phyloP scores from a whole-genome alignment of 2,329 filamentous ascomycete genomes.

The Diaporthe vexans region DNA sequence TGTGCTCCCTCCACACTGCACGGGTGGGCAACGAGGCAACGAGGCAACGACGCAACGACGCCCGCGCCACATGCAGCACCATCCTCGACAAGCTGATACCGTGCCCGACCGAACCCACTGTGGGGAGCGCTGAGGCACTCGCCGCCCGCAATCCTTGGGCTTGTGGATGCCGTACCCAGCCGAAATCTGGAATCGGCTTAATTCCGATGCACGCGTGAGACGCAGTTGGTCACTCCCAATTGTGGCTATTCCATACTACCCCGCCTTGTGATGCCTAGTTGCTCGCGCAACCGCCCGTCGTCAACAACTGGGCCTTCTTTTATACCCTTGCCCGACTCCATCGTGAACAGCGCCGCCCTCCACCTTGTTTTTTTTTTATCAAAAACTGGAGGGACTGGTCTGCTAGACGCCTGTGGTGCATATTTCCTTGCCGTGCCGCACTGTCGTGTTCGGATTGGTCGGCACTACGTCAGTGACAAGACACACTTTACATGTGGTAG shows the following conservation, averaged over 20 bases:
- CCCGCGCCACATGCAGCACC: conserved; percentile 12
- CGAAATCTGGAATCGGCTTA: conserved; percentile 29
- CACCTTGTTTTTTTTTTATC: not conserved
- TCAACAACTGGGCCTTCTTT: conserved; percentile 17
- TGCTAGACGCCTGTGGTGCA: conserved; percentile 4
- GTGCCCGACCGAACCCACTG: conserved; percentile 15
- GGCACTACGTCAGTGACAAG: conserved; percentile 20
- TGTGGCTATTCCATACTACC: not conserved
- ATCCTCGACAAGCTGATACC: conserved; percentile 30
- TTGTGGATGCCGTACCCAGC: not conserved
- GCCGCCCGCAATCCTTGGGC: conserved; percentile 10
- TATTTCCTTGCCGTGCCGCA: too few species aligned
- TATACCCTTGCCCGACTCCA: conserved; percentile 4
- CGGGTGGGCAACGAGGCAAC: not conserved
- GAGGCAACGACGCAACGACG: not conserved
- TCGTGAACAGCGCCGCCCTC: conserved; percentile 9
- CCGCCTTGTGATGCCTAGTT: conserved; percentile 19
- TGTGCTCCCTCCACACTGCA: not conserved
- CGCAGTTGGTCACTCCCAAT: conserved; percentile 23
- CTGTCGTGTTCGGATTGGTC: conserved; percentile 11
- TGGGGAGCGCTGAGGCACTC: conserved; percentile 17
- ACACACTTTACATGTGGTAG: conserved; percentile 13
- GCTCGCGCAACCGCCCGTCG: conserved; percentile 26
- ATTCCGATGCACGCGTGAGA: conserved; percentile 24
- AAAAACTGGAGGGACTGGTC: not conserved